phyloP scores from a whole-genome alignment of 2,329 filamentous ascomycete species.

The Periconia sp. region DNA sequence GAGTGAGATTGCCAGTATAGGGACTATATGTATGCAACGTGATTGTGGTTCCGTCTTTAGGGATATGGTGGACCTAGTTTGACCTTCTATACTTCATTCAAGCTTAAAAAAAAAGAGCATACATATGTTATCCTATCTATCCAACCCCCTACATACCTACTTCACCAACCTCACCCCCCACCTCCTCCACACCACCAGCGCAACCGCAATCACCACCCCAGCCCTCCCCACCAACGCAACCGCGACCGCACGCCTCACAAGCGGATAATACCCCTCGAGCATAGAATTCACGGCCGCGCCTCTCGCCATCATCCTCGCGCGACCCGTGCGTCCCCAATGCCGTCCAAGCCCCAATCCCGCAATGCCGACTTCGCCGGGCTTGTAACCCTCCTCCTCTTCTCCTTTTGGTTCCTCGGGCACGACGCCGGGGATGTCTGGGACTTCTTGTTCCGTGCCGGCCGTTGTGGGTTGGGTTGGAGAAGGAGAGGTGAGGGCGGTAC shows the following conservation, averaged over 20 bases:
- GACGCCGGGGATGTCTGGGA: slow-evolving; percentile 22
- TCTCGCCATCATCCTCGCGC: slow-evolving; percentile 41
- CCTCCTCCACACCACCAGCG: not conserved
- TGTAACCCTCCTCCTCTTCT: slow-evolving; percentile 17
- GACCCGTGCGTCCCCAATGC: slow-evolving; percentile 37
- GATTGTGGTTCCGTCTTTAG: too few species aligned
- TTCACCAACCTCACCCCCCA: too few species aligned
- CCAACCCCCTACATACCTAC: too few species aligned
- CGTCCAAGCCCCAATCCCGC: slow-evolving; percentile 49
- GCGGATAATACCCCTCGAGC: slow-evolving; percentile 57
- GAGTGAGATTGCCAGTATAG: too few species aligned
- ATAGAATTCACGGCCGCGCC: slow-evolving; percentile 50
- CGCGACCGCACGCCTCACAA: slow-evolving; percentile 51
- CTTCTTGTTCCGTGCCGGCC: slow-evolving; percentile 22
- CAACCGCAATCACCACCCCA: slow-evolving; percentile 5
- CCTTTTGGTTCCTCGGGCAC: slow-evolving; percentile 19
- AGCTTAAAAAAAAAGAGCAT: too few species aligned
- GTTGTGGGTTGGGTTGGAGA: not conserved
- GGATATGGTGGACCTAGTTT: too few species aligned
- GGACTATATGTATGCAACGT: too few species aligned
- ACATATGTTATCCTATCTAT: too few species aligned
- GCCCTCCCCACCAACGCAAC: slow-evolving; percentile 44
- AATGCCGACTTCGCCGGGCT: slow-evolving; percentile 48
- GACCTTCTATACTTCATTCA: too few species aligned
- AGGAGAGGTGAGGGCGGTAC: slow-evolving; percentile 4